Evolutionary conservation across 257 asterid species (phyloP), one percentile per base, ranked within the genome.

Genomic region (Solanum sparsipilum): DNA sequence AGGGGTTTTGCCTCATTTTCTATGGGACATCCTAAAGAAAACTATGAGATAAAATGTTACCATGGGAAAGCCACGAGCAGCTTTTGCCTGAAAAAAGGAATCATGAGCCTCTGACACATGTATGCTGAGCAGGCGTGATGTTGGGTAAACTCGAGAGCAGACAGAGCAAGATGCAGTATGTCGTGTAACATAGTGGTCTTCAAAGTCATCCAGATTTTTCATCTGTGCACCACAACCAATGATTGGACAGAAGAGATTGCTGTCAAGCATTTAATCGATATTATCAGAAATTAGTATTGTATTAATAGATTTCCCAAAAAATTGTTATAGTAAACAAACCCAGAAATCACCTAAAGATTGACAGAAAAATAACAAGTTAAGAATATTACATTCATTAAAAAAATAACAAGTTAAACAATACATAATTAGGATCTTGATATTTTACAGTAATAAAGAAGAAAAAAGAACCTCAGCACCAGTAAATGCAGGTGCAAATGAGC

Each of bases 71-170:
- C 99, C 99, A 87, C 98, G 96, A 38, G 96, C 94, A 89, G 93
- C 98, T 92, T 97, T 97, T 87, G 98, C 98, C 90, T 97, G 95
- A 78, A 97, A 97, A 93, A 95, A 97, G 74, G 98, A 97, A 94
- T 96, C 98, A 85, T 96, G 98, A 86, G 92, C 95, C 92, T 95
- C 98, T 39, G 99, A 96, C n/a, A 97, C 92, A 86, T 97, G 99
- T 87, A 97, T 93, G 88, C 98, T 94, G 88, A 97, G 98, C 89
- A 97, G 91, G 56, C 93, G 98, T 41, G 98, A 92, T 1, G 99
- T 97, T 25, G 99, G 99, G 89, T 93, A 97, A 84, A 95, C 98
- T 91, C 94, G 93, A 60, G 98, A 93, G 94, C 99, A 97, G 99
- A 94, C 99, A 97, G 99, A 94, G 91, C 99, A 97, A 89, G 98